Percentiles rank a stretch among this genome's conserved stretches.
phyloP scores from a whole-genome alignment of 192 early-diverging fungal genomes.

The Coemansia sp. region DNA sequence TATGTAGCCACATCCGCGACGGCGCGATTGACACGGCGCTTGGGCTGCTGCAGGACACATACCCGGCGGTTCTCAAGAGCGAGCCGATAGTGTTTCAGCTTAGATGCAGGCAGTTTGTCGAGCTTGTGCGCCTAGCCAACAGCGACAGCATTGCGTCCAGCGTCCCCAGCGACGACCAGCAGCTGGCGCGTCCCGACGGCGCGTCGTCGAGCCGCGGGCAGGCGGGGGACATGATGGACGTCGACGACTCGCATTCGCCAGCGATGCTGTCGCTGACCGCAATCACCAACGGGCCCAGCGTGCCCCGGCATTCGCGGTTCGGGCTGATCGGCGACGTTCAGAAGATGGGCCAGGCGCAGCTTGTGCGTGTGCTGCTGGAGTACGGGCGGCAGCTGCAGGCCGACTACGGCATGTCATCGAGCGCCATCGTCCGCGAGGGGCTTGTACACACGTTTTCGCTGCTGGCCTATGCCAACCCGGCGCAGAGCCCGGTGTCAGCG shows the following conservation, averaged over 20 bases:
- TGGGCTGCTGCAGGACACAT: constrained; percentile 62
- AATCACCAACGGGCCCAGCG: constrained; percentile 38
- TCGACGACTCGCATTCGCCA: constrained; percentile 45
- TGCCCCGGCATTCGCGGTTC: constrained; percentile 12
- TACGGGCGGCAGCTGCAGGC: constrained; percentile 60
- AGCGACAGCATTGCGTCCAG: constrained; percentile 34
- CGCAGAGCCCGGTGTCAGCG: constrained; percentile 51
- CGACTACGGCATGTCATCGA: constrained; percentile 55
- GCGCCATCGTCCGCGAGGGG: constrained; percentile 46
- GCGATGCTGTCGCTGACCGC: constrained; percentile 34
- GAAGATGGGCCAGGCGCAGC: constrained; percentile 31
- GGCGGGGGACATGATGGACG: constrained; percentile 52
- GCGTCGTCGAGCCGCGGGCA: constrained; percentile 4
- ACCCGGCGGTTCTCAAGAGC: constrained; percentile 69
- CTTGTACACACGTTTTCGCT: constrained; percentile 69
- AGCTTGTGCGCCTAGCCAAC: constrained; percentile 65
- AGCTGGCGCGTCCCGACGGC: constrained; percentile 16
- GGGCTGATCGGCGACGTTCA: constrained; percentile 32
- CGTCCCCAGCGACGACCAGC: constrained; percentile 37
- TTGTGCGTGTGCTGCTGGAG: constrained; percentile 49
- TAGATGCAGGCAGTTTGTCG: constrained; percentile 82
- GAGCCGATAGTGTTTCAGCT: constrained; percentile 73
- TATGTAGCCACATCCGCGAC: constrained; percentile 59
- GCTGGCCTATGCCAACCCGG: constrained; percentile 67
- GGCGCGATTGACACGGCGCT: constrained; percentile 81